Conservation (phyloP, 2,329 filamentous ascomycete genomes). For the Geosmithia putterillii region DNA sequence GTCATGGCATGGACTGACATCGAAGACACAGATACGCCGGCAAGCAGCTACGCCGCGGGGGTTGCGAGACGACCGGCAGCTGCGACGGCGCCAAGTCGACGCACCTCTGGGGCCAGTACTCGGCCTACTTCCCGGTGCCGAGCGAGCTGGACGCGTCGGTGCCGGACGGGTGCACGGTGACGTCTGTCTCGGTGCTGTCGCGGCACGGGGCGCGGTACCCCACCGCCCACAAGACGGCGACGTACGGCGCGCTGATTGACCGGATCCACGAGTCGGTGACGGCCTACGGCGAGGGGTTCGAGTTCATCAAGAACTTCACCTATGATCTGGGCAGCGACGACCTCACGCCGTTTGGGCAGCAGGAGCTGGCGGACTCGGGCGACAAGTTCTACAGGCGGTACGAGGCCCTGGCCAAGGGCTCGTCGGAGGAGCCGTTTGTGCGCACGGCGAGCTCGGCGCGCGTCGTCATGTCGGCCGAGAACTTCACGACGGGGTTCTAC, state of each 20-base stretch:
- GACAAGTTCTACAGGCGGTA: conserved; percentile 67
- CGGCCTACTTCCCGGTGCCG: conserved; percentile 67
- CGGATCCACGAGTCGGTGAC: conserved; percentile 48
- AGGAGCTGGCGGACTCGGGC: conserved; percentile 64
- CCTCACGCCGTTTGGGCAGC: conserved; percentile 53
- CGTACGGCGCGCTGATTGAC: conserved; percentile 52
- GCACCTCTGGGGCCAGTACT: conserved; percentile 71
- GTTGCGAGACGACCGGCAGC: conserved; percentile 13
- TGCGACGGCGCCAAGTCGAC: conserved; percentile 29
- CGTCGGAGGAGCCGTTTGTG: conserved; percentile 47
- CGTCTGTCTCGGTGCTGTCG: conserved; percentile 70
- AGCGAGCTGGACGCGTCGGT: conserved; percentile 49
- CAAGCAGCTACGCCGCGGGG: neutral
- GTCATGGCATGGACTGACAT: too few relatives aligned
- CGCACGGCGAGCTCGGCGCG: conserved; percentile 58
- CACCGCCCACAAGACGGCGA: conserved; percentile 51
- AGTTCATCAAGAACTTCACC: conserved; percentile 59
- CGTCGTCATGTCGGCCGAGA: conserved; percentile 61
- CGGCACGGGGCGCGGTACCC: conserved; percentile 79
- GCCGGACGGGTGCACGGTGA: conserved; percentile 59
- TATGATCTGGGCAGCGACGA: conserved; percentile 61
- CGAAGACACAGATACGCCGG: neutral
- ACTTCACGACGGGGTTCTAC: conserved; percentile 68
- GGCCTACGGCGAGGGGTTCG: conserved; percentile 49
- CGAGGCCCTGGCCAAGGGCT: conserved; percentile 36